These are phyloP conservation scores for Fagus sylvatica DNA, from an alignment of 306 rosid genomes.

Conservation along the genomic window DNA sequence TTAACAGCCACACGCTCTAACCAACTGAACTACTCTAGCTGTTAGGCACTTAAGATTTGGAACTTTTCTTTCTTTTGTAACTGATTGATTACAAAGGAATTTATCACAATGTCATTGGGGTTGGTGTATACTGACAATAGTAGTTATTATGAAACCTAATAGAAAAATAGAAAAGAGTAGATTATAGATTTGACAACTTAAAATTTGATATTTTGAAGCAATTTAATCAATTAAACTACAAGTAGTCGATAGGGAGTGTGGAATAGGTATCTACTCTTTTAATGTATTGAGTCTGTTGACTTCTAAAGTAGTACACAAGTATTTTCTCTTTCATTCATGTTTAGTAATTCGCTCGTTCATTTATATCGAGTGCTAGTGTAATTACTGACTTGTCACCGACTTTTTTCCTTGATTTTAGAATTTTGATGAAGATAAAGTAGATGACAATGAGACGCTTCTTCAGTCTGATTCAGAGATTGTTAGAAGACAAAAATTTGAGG, in stretches of 20 bases:
- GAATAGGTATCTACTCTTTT: not conserved
- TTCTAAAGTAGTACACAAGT: not conserved
- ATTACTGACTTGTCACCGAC: not conserved
- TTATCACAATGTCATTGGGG: not conserved
- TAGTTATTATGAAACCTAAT: not conserved
- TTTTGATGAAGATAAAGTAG: conserved; percentile 29
- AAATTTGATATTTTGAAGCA: too few species aligned
- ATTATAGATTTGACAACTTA: too few species aligned
- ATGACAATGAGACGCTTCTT: conserved; percentile 40
- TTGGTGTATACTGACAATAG: not conserved
- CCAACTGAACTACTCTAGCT: too few species aligned
- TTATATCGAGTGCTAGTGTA: conserved; percentile 1
- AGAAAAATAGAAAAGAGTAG: too few species aligned
- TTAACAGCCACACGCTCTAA: too few species aligned
- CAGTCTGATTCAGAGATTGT: conserved; percentile 52
- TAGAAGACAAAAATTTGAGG: conserved; percentile 63
- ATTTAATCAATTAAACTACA: too few species aligned
- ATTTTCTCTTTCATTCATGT: not conserved
- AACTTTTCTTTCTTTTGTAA: not conserved
- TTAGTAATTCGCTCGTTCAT: not conserved
- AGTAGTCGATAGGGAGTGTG: not conserved
- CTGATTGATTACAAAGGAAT: not conserved
- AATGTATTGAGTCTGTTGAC: not conserved
- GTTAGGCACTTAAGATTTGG: too few species aligned
- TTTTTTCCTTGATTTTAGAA: conserved; percentile 43